Conservation (phyloP, 2,329 filamentous ascomycete genomes). For the Fusarium camptoceras region DNA sequence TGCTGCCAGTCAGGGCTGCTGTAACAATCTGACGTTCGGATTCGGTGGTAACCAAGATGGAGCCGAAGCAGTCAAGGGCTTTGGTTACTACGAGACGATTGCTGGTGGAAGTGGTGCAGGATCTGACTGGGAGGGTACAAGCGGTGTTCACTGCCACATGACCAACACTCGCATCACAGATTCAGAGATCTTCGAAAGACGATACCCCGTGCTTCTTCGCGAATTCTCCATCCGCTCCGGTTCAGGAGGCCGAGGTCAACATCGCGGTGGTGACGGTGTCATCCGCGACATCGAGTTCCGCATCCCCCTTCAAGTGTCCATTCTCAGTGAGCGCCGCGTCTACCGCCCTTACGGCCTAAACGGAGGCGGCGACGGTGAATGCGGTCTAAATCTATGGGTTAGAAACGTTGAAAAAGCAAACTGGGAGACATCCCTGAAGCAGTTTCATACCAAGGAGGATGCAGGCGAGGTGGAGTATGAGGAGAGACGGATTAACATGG, state of each 20-base stretch:
- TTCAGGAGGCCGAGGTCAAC: constrained; percentile 73
- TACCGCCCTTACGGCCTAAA: constrained; percentile 78
- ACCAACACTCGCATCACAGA: constrained; percentile 83
- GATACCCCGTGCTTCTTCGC: constrained; percentile 77
- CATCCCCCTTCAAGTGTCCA: constrained; percentile 80
- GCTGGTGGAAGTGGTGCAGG: constrained; percentile 76
- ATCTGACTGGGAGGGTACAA: constrained; percentile 59
- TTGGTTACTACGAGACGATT: constrained; percentile 71
- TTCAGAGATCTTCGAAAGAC: constrained; percentile 58
- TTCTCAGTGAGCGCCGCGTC: constrained; percentile 81
- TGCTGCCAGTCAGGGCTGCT: constrained; percentile 82
- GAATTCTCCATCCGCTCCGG: constrained; percentile 75
- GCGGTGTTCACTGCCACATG: constrained; percentile 65
- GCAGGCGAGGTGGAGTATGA: constrained; percentile 60
- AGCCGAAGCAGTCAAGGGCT: constrained; percentile 54
- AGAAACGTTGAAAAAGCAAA: constrained; percentile 72
- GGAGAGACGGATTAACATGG: constrained; percentile 76
- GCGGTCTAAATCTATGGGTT: constrained; percentile 90
- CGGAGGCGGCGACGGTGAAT: constrained; percentile 82
- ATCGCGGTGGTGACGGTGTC: constrained; percentile 78
- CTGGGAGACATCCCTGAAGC: constrained; percentile 59
- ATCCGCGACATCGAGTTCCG: constrained; percentile 83
- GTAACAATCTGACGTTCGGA: constrained; percentile 87
- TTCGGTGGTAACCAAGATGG: constrained; percentile 65
- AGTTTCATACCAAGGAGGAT: constrained; percentile 52